Base-by-base conservation (phyloP, 1,139 yeast species). In the Candida tropicalis region DNA sequence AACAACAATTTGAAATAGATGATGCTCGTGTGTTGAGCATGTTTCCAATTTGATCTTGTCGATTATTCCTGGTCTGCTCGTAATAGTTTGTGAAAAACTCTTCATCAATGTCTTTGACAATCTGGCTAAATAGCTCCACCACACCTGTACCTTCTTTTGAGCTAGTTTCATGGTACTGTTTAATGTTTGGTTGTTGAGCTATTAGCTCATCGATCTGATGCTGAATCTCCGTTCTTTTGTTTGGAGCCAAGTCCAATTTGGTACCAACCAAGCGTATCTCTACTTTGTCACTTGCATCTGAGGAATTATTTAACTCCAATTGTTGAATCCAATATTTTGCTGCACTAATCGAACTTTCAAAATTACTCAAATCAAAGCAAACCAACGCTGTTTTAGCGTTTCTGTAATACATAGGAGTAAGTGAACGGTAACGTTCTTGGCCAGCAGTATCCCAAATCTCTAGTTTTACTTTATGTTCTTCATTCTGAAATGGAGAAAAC, bases 391-490 rank as follows among this genome's bases (percentile, higher is more conserved):
- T 66, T 41, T 63, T 65, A 34, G 77, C 73, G 48, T 72, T 70
- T 26, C 79, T 53, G 53, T 74, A 74, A 55, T 74, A 74, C 79
- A 74, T 74, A 4, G 79, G 79, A 1, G 78, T 73, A 33, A 74
- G 59, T 9, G 75, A 69, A 46, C 70, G 60, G 56, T 74, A 74
- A 37, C 79, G 53, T 46, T 74, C 79, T 53, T 74, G 79, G 26
- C 79, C 79, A 2, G 79, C 79, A n/a, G 79, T 74, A 48, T 74
- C 79, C 79, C 79, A 74, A 46, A 74, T 70, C 48, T 74, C 78
- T 47, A 71, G 66, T 50, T 68, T 69, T 37, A 73, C 47, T 18
- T 44, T 44, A 33, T 55, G 51, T 15, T 53, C 52, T 17, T 54
- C 45, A n/a, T 25, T 49, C 32, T 11, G 46, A 43, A 11, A 48